Evolutionary conservation across 352 stramenopile genomes (phyloP), one percentile per base, ranked within the genome.

Genomic region (Pythium rhizo-oryzae): DNA sequence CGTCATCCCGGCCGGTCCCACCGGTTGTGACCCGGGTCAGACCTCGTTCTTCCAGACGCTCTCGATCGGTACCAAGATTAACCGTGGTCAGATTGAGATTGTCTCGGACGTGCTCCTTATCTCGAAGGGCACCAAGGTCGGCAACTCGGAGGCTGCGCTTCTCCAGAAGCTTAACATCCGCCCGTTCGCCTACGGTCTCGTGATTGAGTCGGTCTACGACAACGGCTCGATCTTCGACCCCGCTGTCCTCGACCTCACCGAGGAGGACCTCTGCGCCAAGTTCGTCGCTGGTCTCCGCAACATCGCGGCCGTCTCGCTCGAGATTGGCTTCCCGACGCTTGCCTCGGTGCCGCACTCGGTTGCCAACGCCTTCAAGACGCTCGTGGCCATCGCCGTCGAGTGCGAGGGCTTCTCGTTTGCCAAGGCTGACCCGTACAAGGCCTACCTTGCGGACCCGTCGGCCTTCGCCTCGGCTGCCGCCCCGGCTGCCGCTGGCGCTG

Each of bases 21-120:
- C 98, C 62, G 98, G 98, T 66, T 99, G 96, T 88, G 98, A 99
- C 92, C 98, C 98, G 64, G 97, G 97, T 89, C 97, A 99, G 85
- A 99, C 98, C 39, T 96, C 93, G 33, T 99, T 99, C 84, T 99
- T 99, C 97, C 98, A 99, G 84, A 98, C 97, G 46, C 89, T 99
- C 67, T 85, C 92, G 75, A 99, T 99, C 78, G 90, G 94, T 70
- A 99, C 98, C 75, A 99, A 99, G 94, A 99, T 99, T 98, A 92
- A 97, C 71, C 97, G 97, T 79, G 97, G 97, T 92, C 97, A 99
- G 84, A 99, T 99, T 96, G 98, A 99, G 82, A 99, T 99, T 82
- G 96, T 98, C 49, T 92, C 91, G 59, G 93, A 99, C 74, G 97
- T 99, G 62, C 76, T 98, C 50, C 82, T 99, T 35, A 98, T 98